These are phyloP conservation scores for Lecanicillium sp. DNA, from an alignment of 2,329 filamentous ascomycete genomes.

Conservation along the genomic window DNA sequence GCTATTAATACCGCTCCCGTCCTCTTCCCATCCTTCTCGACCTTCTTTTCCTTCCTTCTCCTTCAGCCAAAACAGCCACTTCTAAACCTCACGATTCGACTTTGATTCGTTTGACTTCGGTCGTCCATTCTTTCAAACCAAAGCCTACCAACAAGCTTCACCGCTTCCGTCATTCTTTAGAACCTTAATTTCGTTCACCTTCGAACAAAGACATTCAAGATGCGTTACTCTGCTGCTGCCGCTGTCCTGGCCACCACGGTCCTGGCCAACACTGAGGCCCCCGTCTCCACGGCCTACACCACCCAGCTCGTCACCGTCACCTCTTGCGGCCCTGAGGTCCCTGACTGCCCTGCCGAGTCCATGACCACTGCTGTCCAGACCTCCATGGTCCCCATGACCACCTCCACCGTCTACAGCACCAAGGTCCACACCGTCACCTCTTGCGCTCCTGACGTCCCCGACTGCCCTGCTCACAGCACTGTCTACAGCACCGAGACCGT, in stretches of 20 bases:
- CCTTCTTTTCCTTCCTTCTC: constrained; percentile 21
- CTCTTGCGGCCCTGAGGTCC: constrained; percentile 49
- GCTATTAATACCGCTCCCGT: constrained; percentile 39
- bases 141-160: constrained; percentile 18
- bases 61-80: constrained; percentile 37
- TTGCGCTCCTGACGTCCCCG: constrained; percentile 49
- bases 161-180: constrained; percentile 18
- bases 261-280: constrained; percentile 19
- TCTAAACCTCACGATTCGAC: constrained; percentile 24
- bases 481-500: constrained; percentile 27
- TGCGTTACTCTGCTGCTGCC: constrained; percentile 51
- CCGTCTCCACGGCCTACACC: constrained; percentile 43
- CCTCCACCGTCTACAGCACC: constrained; percentile 49
- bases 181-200: constrained; percentile 22
- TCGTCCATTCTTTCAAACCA: constrained; percentile 47
- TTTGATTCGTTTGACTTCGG: constrained; percentile 43
- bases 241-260: constrained; percentile 34
- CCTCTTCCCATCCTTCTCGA: constrained; percentile 19
- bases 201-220: constrained; percentile 39
- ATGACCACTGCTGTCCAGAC: constrained; percentile 28
- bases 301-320: constrained; percentile 54
- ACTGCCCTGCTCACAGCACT: constrained; percentile 47
- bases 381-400: constrained; percentile 34
- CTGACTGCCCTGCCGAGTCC: constrained; percentile 47
- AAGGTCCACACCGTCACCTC: constrained; percentile 53